These are phyloP conservation scores for Scutellaria baicalensis DNA, from an alignment of 257 asterid species.

Conservation along the genomic window DNA sequence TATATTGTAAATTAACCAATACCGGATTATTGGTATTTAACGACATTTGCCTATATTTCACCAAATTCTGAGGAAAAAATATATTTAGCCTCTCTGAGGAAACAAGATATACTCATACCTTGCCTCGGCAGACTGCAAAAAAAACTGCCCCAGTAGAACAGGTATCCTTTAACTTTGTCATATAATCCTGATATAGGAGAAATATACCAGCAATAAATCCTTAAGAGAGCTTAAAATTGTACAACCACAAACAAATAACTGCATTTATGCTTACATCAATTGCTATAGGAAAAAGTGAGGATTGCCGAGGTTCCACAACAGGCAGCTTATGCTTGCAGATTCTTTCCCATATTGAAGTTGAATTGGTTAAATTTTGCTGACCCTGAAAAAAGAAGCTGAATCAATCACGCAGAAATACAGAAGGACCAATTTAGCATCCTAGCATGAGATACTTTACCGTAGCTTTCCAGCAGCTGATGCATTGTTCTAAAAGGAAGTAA, in stretches of 20 bases:
- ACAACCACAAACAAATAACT: constrained; percentile 1
- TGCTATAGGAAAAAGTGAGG: constrained; percentile 71
- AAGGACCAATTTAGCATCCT: neutral
- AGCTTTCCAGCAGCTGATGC: constrained; percentile 86
- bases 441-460: constrained; percentile 38
- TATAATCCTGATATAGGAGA: constrained; percentile 68
- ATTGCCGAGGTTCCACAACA: constrained; percentile 95
- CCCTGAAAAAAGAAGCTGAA: constrained; percentile 38
- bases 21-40: no score
- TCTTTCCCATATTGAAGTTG: constrained; percentile 90
- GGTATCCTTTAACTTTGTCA: constrained; percentile 61
- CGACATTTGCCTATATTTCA: no score
- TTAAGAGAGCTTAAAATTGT: constrained; percentile 1
- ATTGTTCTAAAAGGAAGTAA: constrained; percentile 82
- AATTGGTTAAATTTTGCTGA: constrained; percentile 44
- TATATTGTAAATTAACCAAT: no score
- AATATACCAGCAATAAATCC: constrained; percentile 4
- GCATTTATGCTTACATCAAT: constrained; percentile 55
- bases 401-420: constrained; percentile 1
- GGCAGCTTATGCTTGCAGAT: constrained; percentile 90
- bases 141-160: constrained; percentile 79
- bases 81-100: constrained; percentile 3
- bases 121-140: constrained; percentile 98
- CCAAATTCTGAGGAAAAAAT: no score
- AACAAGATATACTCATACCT: constrained; percentile 46